Percentiles rank a stretch among this genome's conserved stretches.
Evolutionary conservation across 345 rosid genomes (phyloP).

Genomic region (Pugionium dolabratum): DNA sequence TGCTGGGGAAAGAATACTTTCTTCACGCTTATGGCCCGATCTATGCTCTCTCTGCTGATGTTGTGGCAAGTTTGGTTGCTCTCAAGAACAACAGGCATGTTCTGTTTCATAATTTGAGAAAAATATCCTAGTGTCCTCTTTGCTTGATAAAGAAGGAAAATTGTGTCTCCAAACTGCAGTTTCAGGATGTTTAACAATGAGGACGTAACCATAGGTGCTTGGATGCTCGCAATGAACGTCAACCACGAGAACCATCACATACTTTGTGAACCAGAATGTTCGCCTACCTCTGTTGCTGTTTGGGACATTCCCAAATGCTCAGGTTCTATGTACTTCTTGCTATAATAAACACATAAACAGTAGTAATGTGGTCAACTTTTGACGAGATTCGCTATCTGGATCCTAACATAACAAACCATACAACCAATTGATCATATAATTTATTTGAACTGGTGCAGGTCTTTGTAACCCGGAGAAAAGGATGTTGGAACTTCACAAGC

Average conservation of each 20-base stretch:
- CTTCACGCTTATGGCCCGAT: slow-evolving; percentile 94
- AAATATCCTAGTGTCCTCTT: neutral
- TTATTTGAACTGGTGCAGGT: slow-evolving; percentile 48
- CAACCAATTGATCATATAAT: slow-evolving; percentile 8
- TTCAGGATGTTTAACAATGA: slow-evolving; percentile 97
- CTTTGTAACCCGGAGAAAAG: slow-evolving; percentile 73
- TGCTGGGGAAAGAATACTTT: slow-evolving; percentile 90
- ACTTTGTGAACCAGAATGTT: slow-evolving; percentile 69
- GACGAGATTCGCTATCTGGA: neutral
- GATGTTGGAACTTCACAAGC: slow-evolving; percentile 78
- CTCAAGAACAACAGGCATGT: slow-evolving; percentile 78
- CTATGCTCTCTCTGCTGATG: slow-evolving; percentile 88
- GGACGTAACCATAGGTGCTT: slow-evolving; percentile 92
- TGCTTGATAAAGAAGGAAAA: neutral
- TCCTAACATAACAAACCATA: neutral
- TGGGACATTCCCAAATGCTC: slow-evolving; percentile 97
- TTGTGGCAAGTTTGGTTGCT: slow-evolving; percentile 75
- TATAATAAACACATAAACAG: neutral
- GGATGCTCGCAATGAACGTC: slow-evolving; percentile 99
- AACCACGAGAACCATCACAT: slow-evolving; percentile 69
- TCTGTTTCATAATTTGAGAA: slow-evolving; percentile 18
- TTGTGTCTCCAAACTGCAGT: slow-evolving; percentile 42
- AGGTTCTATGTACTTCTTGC: slow-evolving; percentile 45
- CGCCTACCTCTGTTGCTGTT: slow-evolving; percentile 70
- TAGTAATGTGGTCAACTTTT: neutral